These are phyloP conservation scores for Dryas octopetala DNA, from an alignment of 306 rosid species.

Conservation along the genomic window DNA sequence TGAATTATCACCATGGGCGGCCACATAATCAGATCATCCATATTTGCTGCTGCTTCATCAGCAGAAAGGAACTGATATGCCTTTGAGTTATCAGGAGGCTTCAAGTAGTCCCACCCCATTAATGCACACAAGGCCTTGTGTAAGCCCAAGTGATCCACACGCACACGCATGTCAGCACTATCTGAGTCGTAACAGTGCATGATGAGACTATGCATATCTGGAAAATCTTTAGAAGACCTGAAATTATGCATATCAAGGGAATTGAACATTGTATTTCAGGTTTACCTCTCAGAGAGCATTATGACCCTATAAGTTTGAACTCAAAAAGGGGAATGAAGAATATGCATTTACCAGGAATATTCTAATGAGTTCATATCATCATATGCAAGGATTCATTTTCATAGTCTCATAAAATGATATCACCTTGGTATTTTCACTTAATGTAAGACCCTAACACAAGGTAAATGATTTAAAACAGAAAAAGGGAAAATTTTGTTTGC, in stretches of 20 bases:
- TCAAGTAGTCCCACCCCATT: conserved; percentile 92
- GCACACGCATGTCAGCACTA: conserved; percentile 65
- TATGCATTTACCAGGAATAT: conserved; percentile 30
- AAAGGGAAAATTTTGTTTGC: neutral
- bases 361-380: neutral
- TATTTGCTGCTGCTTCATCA: conserved; percentile 90
- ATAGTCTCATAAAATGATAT: neutral
- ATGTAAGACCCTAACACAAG: neutral
- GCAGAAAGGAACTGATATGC: conserved; percentile 78
- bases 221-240: conserved; percentile 95
- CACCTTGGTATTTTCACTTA: neutral
- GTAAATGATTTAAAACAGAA: neutral
- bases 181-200: conserved; percentile 88
- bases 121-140: conserved; percentile 94
- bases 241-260: conserved; percentile 65
- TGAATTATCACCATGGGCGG: conserved; percentile 97
- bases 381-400: neutral
- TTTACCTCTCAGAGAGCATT: conserved; percentile 31
- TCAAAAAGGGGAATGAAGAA: conserved; percentile 33
- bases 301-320: conserved; percentile 39
- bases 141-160: conserved; percentile 90
- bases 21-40: conserved; percentile 95
- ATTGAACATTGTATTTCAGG: conserved; percentile 66
- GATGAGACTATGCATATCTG: conserved; percentile 86
- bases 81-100: conserved; percentile 88